These are phyloP conservation scores for Nicotiana benthamiana DNA, from an alignment of 257 asterid species.

Conservation along the genomic window DNA sequence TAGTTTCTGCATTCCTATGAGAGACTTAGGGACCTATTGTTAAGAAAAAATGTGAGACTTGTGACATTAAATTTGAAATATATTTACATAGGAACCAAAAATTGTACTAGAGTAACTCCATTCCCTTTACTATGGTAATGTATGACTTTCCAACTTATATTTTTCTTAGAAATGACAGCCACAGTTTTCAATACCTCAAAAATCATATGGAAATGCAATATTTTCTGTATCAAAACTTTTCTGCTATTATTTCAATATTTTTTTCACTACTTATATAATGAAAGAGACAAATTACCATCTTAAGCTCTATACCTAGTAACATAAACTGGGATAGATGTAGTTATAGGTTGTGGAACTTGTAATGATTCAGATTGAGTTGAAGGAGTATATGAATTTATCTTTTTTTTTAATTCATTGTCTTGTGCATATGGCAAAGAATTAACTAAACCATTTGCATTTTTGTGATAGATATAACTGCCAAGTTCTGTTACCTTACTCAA, in stretches of 20 bases:
- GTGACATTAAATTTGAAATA: background rate
- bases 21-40: background rate
- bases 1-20: background rate
- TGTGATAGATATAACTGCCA: background rate
- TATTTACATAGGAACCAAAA: background rate
- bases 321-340: background rate
- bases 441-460: background rate
- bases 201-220: background rate
- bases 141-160: background rate
- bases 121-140: background rate
- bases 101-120: background rate
- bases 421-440: background rate
- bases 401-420: background rate
- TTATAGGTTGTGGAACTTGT: background rate
- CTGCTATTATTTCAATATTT: background rate
- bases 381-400: background rate
- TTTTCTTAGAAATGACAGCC: background rate
- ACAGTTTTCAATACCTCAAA: too few species aligned
- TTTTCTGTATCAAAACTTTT: background rate
- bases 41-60: background rate
- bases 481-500: too few species aligned
- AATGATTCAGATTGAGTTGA: background rate
- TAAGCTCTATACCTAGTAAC: background rate
- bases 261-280: background rate
- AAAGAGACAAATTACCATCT: background rate